Base-by-base conservation (phyloP, 2,329 filamentous ascomycete species). In the Amesomyces nigricolor region DNA sequence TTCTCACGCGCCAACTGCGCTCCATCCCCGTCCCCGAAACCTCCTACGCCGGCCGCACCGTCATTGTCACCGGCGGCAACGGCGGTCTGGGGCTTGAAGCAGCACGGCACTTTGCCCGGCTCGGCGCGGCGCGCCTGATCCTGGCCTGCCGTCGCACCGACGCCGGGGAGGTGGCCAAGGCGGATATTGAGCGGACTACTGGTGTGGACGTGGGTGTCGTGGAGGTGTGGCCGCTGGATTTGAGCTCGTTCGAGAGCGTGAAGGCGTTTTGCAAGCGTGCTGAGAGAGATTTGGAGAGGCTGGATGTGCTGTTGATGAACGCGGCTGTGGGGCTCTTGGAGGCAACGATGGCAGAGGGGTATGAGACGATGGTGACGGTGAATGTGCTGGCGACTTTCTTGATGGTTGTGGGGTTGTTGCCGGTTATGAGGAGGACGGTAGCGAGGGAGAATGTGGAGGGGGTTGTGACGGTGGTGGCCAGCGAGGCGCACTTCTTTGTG, bases 181-280 rank as follows among this genome's bases (percentile, higher is more conserved):
- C 60, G 2, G 66, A 68, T 39, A 72, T 78, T 44, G 65, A 66
- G 30, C 53, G 56, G 1, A 5, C 38, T 8, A 9, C 10, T 16
- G 16, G 38, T 8, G 16, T 38, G 10, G 56, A 19, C 22, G 56
- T 29, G 39, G 65, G 53, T n/a, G 63, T 55, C 3, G 65, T 78
- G 32, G 68, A 79, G 43, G 76, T 80, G 11, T 82, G 78, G 78
- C 52, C 68, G 10, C 61, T 82, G 4, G 78, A 82, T 61, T 71
- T 81, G 60, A 63, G 61, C 13, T 73, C 68, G 16, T 78, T 77
- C 60, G 70, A 72, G 3, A 77, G 72, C 32, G 71, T 81, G 38
- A 65, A 69, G 49, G 66, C 64, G 1, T 81, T 83, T 56, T 64
- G 61, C 46, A 17, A 38, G 7, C 62, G 66, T 14, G 66, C 62